Evolutionary conservation across 148 eudicot species (phyloP).

Genomic region (Silene conica): DNA sequence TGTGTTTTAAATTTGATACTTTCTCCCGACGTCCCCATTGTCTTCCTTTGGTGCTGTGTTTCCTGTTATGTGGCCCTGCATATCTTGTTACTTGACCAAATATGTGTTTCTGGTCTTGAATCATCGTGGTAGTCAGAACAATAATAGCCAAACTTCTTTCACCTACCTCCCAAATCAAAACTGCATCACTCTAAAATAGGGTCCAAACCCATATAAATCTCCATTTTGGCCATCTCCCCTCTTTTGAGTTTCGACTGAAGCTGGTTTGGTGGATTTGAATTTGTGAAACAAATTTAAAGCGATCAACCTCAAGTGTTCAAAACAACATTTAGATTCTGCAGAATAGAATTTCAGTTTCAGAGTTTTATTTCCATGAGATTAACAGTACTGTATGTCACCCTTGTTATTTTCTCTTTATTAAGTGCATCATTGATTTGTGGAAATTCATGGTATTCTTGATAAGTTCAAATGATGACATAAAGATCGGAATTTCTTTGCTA

Average conservation of each 20-base stretch:
- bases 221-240: neutral
- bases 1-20: slow-evolving; percentile 16
- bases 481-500: neutral
- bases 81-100: slow-evolving; percentile 4
- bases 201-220: neutral
- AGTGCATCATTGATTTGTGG: neutral
- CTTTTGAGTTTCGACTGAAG: neutral
- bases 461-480: neutral
- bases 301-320: neutral
- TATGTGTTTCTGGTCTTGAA: slow-evolving; percentile 10
- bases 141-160: too few species aligned
- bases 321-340: neutral
- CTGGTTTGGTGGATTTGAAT: neutral
- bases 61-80: neutral
- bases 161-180: too few species aligned
- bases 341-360: too few species aligned
- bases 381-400: neutral
- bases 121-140: neutral
- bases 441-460: neutral
- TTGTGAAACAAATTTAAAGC: neutral
- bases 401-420: neutral
- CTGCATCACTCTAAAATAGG: slow-evolving; percentile 1
- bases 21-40: neutral
- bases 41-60: neutral
- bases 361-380: neutral